Evolutionary conservation across 2,329 filamentous ascomycete species (phyloP).

Genomic region (Microdochium trichocladiopsis): DNA sequence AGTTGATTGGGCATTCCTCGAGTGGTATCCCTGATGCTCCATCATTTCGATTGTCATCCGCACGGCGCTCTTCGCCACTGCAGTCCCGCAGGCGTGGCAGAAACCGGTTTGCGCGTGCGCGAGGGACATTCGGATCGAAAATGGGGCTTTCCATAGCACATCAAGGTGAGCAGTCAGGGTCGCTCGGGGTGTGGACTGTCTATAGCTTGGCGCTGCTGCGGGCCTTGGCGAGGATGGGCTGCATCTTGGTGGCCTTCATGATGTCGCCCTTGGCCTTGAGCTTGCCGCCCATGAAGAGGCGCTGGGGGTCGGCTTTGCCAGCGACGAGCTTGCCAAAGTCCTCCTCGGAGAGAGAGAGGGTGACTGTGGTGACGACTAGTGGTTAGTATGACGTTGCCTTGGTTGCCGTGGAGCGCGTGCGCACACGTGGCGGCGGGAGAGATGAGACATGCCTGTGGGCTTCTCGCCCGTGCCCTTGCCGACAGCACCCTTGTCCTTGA

Average conservation of each 20-base stretch:
- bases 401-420: not conserved
- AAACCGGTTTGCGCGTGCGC: no score
- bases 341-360: constrained; percentile 73
- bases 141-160: no score
- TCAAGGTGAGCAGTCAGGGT: no score
- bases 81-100: no score
- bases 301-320: constrained; percentile 91
- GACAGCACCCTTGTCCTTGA: constrained; percentile 83
- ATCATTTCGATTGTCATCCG: no score
- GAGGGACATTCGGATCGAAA: no score
- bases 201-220: constrained; percentile 80
- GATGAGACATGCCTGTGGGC: constrained; percentile 61
- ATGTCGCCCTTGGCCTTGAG: constrained; percentile 97
- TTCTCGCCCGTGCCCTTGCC: constrained; percentile 73
- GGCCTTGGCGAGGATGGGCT: constrained; percentile 85
- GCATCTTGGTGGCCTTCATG: constrained; percentile 97
- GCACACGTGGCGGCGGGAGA: not conserved
- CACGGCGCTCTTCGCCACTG: no score
- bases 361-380: constrained; percentile 48
- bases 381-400: not conserved
- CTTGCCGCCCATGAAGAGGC: constrained; percentile 96
- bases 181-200: no score
- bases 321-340: constrained; percentile 79
- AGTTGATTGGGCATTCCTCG: no score
- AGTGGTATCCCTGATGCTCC: no score